phyloP scores from a whole-genome alignment of 208 protist species.

The Wallacemonas sp. region DNA sequence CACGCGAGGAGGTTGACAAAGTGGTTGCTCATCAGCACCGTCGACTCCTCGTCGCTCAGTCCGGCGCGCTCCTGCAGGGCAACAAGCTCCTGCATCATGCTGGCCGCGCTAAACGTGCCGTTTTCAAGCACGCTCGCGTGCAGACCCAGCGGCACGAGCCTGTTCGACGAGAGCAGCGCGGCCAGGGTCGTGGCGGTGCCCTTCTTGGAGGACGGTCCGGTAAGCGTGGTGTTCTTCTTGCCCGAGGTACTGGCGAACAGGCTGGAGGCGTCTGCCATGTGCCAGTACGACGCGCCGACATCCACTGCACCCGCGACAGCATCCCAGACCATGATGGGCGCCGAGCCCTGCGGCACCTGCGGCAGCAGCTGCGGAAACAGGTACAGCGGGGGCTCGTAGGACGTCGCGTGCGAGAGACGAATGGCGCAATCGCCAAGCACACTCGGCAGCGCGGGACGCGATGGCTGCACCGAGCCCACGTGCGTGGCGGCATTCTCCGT shows the following conservation, averaged over 20 bases:
- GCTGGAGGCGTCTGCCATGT: slow-evolving; percentile 57
- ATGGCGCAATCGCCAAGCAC: slow-evolving; percentile 75
- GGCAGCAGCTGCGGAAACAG: slow-evolving; percentile 84
- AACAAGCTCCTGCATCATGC: slow-evolving; percentile 61
- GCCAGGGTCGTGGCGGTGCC: slow-evolving; percentile 40
- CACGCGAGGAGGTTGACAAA: slow-evolving; percentile 90
- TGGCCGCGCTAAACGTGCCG: slow-evolving; percentile 61
- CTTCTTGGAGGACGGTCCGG: background rate
- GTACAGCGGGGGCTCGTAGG: slow-evolving; percentile 88
- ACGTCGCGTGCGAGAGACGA: slow-evolving; percentile 49
- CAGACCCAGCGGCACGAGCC: slow-evolving; percentile 56
- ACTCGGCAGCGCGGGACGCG: slow-evolving; percentile 4
- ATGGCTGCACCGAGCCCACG: too few species aligned
- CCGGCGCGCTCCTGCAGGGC: slow-evolving; percentile 39
- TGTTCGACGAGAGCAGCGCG: slow-evolving; percentile 69
- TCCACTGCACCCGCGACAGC: slow-evolving; percentile 77
- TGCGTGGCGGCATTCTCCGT: too few species aligned
- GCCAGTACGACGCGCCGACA: slow-evolving; percentile 70
- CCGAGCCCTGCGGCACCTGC: slow-evolving; percentile 64
- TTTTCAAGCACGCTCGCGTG: slow-evolving; percentile 45
- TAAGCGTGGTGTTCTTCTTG: slow-evolving; percentile 7
- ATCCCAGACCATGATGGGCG: slow-evolving; percentile 68
- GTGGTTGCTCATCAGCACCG: slow-evolving; percentile 79
- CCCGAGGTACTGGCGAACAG: slow-evolving; percentile 4
- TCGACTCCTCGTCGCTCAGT: slow-evolving; percentile 53